Conservation (phyloP, 495 filamentous ascomycete genomes). For the Margaritispora aquatica region DNA sequence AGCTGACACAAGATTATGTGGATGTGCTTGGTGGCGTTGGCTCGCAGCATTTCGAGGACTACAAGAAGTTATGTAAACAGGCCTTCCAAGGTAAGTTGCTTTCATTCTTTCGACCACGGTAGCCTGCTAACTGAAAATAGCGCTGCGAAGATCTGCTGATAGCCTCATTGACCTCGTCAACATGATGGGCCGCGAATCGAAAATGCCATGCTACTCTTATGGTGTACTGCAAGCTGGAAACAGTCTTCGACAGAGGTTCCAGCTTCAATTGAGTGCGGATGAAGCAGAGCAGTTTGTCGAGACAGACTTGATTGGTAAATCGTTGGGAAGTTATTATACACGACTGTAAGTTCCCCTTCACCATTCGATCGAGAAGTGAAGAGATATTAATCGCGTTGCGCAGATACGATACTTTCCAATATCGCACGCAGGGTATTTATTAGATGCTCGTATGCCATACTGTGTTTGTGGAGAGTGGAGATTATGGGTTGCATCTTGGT, state of each 20-base stretch:
- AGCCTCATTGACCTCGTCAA: slow-evolving; percentile 65
- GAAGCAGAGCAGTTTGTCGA: slow-evolving; percentile 71
- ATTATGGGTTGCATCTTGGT: slow-evolving; percentile 2
- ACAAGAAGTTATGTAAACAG: slow-evolving; percentile 64
- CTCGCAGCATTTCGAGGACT: slow-evolving; percentile 55
- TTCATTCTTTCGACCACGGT: not conserved
- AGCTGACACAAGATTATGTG: slow-evolving; percentile 71
- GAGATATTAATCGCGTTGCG: not conserved
- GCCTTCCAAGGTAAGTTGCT: slow-evolving; percentile 57
- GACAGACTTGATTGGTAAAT: slow-evolving; percentile 62
- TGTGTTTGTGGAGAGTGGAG: not conserved
- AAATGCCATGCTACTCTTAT: slow-evolving; percentile 70
- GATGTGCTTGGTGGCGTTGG: slow-evolving; percentile 65
- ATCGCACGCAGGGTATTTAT: slow-evolving; percentile 74
- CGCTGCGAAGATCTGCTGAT: slow-evolving; percentile 63
- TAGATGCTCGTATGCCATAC: too few species aligned
- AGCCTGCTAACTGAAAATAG: slow-evolving; percentile 28
- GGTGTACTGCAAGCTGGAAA: slow-evolving; percentile 55
- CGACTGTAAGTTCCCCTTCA: slow-evolving; percentile 47
- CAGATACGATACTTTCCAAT: slow-evolving; percentile 79
- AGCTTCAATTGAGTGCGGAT: slow-evolving; percentile 65
- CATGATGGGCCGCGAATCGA: slow-evolving; percentile 68
- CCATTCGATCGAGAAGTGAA: not conserved
- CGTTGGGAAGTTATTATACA: slow-evolving; percentile 70
- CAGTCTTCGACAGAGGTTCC: slow-evolving; percentile 59